Base-by-base conservation (phyloP, 495 filamentous ascomycete species). In the Hypoxylon intermedium region DNA sequence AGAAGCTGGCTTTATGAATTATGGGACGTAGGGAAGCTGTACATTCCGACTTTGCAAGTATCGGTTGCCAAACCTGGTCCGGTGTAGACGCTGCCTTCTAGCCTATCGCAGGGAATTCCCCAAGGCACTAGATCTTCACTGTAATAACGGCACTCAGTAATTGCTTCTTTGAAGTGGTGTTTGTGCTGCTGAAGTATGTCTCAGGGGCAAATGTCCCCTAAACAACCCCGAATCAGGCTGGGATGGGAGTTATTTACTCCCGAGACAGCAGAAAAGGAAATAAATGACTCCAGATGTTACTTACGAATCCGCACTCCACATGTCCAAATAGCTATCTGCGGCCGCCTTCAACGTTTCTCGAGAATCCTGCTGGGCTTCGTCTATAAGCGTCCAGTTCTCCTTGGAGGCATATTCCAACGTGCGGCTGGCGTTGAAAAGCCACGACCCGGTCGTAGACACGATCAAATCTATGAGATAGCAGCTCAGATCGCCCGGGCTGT, bases 61-160 rank as follows among this genome's bases (percentile, higher is more conserved):
- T 77, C 74, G 23, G 69, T 71, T 0, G 73, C 62, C 6, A 49
- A 44, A 0, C 71, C 72, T 6, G 58, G 60, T 0, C 76, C 75
- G 9, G 74, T 77, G 48, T 77, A 78, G 11, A 63, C 72, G 2
- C 63, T 66, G 16, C 74, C 77, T 36, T 79, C 77, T 2, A 76
- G 45, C 5, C 77, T 56, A 7, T 41, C 48, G 57, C 77, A 77
- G 4, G 77, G 77, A 20, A 59, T 68, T 2, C 77, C 75, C 74
- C 74, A 79, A 0, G 77, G 77, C 3, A 79, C 71, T 0, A 64
- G 63, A 36, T 64, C 58, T 2, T n/a, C n/a, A n/a, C n/a, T n/a
- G n/a, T n/a, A n/a, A n/a, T n/a, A n/a, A n/a, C n/a, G n/a, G n/a
- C n/a, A n/a, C n/a, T n/a, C n/a, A n/a, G n/a, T n/a, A n/a, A n/a